phyloP scores from a whole-genome alignment of 148 eudicot genomes.

The Persicaria tinctoria region DNA sequence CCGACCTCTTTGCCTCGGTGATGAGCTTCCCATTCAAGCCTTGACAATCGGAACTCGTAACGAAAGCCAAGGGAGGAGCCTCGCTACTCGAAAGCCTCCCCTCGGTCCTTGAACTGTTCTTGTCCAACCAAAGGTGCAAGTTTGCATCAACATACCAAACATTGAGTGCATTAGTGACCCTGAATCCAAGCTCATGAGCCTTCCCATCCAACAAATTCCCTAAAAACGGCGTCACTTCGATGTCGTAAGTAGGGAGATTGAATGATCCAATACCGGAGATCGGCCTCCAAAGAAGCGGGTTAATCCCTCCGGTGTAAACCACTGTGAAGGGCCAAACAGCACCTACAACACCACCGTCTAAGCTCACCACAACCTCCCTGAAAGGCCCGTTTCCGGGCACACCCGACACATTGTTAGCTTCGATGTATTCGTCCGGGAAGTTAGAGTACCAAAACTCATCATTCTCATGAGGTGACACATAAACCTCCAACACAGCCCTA shows the following conservation, averaged over 20 bases:
- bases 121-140: slow-evolving; percentile 85
- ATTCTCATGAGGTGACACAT: slow-evolving; percentile 79
- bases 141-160: slow-evolving; percentile 88
- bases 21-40: slow-evolving; percentile 59
- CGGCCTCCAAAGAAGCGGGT: slow-evolving; percentile 90
- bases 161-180: slow-evolving; percentile 72
- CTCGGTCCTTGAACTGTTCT: slow-evolving; percentile 29
- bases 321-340: slow-evolving; percentile 88
- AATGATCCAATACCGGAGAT: slow-evolving; percentile 75
- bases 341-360: slow-evolving; percentile 55
- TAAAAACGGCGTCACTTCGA: slow-evolving; percentile 72
- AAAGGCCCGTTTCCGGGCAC: slow-evolving; percentile 72
- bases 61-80: background rate
- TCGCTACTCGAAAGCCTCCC: slow-evolving; percentile 34
- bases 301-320: slow-evolving; percentile 73
- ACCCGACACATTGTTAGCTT: slow-evolving; percentile 41
- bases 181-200: slow-evolving; percentile 45
- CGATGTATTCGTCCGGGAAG: slow-evolving; percentile 52
- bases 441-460: slow-evolving; percentile 86
- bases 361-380: slow-evolving; percentile 71
- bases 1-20: slow-evolving; percentile 37
- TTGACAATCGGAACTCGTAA: slow-evolving; percentile 16
- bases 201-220: slow-evolving; percentile 60
- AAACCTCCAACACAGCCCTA: slow-evolving; percentile 80
- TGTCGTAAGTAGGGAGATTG: slow-evolving; percentile 77